Base-by-base conservation (phyloP, 2,329 filamentous ascomycete species). In the Xylariaceae sp. region DNA sequence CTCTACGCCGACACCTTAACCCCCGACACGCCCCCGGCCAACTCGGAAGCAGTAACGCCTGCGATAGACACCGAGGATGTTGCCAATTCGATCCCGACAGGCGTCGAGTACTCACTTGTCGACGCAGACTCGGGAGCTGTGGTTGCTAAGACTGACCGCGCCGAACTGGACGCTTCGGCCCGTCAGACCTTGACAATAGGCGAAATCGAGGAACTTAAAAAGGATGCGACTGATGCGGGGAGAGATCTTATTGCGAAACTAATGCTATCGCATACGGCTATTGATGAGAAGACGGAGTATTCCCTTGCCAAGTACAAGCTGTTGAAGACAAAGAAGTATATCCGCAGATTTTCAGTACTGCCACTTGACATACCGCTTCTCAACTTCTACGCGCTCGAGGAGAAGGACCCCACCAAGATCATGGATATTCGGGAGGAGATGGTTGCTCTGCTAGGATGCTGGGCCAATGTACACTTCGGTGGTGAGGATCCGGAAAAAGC, bases 301-400 rank as follows among this genome's bases (percentile, higher is more conserved):
- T 95, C 90, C 2, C 75, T 96, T 50, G 91, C 92, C 39, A 99
- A 99, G 69, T 99, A 99, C 71, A 96, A 94, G 63, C 75, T 97
- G 15, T 78, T 95, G 41, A 99, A 99, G 73, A 87, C 89, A 56
- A 91, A 86, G 66, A 99, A 99, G 70, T 97, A 95, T 66, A 80
- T 97, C 56, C 85, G 87, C 61, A 79, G 90, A 11, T 97, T 99
- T 63, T 89, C 87, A 0, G 82, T 94, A 1, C 68, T 95, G 45
- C 92, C 92, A 0, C 72, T 97, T 58, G 90, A 96, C 63, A 83
- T 95, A 12, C 78, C 84, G 0, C 78, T 83, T 56, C 74, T 97
- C 54, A 83, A 84, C 17, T 81, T 90, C 58, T 95, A 87, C 75
- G 76, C 92, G 62, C 71, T 96, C 44, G 77, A 86, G 49, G 89